A percentile compares a stretch with the other conserved stretches of the same genome.
These are phyloP conservation scores for Coniferiporia weirii DNA, from an alignment of 1,284 basidiomycete genomes.

Conservation along the genomic window DNA sequence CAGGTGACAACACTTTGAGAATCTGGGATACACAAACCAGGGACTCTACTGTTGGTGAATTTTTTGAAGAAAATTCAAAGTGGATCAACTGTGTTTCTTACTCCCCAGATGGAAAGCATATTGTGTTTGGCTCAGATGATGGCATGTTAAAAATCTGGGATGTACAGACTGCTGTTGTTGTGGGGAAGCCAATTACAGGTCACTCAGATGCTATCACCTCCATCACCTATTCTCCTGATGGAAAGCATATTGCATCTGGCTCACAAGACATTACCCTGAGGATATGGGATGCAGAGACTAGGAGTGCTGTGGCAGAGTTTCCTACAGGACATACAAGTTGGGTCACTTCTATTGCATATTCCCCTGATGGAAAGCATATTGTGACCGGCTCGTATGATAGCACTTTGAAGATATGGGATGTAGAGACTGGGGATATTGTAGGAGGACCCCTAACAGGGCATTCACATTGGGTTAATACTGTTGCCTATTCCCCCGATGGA, in stretches of 20 bases:
- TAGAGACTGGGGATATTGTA: background rate
- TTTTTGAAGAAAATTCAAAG: conserved; percentile 9
- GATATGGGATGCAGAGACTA: background rate
- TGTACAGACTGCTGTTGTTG: conserved; percentile 1
- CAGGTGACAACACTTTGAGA: background rate
- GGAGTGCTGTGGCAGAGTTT: background rate
- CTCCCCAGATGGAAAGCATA: conserved; percentile 14
- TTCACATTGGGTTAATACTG: background rate
- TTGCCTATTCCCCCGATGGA: background rate
- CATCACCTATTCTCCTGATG: conserved; percentile 5
- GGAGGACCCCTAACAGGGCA: background rate
- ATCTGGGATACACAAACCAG: conserved; percentile 3
- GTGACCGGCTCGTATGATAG: conserved; percentile 45
- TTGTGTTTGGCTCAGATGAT: conserved; percentile 18
- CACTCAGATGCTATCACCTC: background rate
- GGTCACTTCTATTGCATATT: conserved; percentile 17
- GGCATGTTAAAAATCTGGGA: conserved; percentile 18
- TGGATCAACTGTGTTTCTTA: conserved; percentile 4
- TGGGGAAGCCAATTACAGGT: conserved; percentile 1
- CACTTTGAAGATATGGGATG: conserved; percentile 27
- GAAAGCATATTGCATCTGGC: background rate
- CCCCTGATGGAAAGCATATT: conserved; percentile 42
- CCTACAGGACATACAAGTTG: conserved; percentile 1
- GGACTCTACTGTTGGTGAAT: conserved; percentile 1
- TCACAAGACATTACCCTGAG: background rate